Base-by-base conservation (phyloP, 116 monocot species). In the Trichopus zeylanicus region DNA sequence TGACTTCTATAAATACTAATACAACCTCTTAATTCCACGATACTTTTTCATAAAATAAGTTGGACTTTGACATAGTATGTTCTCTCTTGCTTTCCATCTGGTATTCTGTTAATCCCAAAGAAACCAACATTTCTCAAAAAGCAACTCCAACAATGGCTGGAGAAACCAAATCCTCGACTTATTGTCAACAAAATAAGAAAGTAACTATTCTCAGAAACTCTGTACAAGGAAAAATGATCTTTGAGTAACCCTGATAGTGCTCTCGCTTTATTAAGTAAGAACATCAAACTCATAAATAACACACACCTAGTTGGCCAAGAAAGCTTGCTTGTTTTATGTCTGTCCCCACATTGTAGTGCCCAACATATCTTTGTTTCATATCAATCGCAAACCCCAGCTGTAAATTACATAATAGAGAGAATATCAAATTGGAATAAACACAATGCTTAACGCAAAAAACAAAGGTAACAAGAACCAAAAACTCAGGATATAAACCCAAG, bases 251-350 rank as follows among this genome's bases (percentile, higher is more conserved):
- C 13, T 13, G 18, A 15, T 27, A 18, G 18, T 55, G n/a, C 18
- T 28, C 9, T 55, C 29, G n/a, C 7, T 27, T n/a, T n/a, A n/a
- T n/a, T n/a, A n/a, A n/a, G n/a, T n/a, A n/a, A n/a, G 55, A 30
- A 16, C 6, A 55, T 4, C 18, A 46, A 58, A 58, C n/a, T 27
- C 10, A 34, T 6, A 58, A n/a, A 58, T n/a, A 58, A 19, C 8
- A 58, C 10, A 0, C 31, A 93, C 95, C 95, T 81, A 56, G 63
- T 31, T 76, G 84, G 5, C 95, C 95, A 51, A 95, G 81, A 75
- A 95, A 95, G 63, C 79, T 95, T 46, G 95, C 91, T 81, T 95
- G 95, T 62, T 95, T 95, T 58, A 95, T 95, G 64, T 95, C 95
- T 53, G 95, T 95, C 26, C 95, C 95, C 35, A 95, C 62, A 80